A percentile compares a stretch with the other conserved stretches of the same genome.
These are phyloP conservation scores for Epichloe scottii DNA, from an alignment of 2,329 filamentous ascomycete species.

Conservation along the genomic window DNA sequence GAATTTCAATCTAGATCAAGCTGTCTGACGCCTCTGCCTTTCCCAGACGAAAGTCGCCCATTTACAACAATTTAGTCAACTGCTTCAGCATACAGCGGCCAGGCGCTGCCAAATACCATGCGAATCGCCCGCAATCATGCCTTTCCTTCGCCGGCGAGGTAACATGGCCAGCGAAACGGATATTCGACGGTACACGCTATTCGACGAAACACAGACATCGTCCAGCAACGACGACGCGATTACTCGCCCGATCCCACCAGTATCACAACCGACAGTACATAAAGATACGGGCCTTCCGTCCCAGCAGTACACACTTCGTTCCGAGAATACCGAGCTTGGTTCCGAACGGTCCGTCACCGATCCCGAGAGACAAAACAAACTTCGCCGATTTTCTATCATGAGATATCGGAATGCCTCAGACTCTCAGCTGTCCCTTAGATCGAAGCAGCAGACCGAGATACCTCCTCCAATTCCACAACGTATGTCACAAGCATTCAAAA, in stretches of 20 bases:
- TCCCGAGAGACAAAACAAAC: constrained; percentile 28
- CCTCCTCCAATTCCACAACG: constrained; percentile 46
- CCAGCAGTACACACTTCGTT: constrained; percentile 14
- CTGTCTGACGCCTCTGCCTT: neutral
- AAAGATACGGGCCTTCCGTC: constrained; percentile 8
- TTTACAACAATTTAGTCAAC: neutral
- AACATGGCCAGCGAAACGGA: constrained; percentile 47
- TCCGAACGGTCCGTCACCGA: constrained; percentile 17
- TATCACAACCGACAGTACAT: constrained; percentile 4
- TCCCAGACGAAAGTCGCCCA: neutral
- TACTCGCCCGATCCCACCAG: constrained; percentile 7
- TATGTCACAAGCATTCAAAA: constrained; percentile 23
- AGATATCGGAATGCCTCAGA: constrained; percentile 88
- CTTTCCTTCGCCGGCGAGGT: constrained; percentile 49
- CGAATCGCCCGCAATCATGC: constrained; percentile 34
- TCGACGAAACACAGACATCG: constrained; percentile 18
- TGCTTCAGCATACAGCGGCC: neutral
- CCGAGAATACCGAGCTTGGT: constrained; percentile 32
- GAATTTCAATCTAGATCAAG: neutral
- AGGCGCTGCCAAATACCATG: constrained; percentile 22
- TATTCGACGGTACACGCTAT: constrained; percentile 39
- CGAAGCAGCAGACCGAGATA: constrained; percentile 53
- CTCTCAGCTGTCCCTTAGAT: constrained; percentile 67
- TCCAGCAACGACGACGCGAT: constrained; percentile 12
- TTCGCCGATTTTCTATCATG: constrained; percentile 57